Evolutionary conservation across 2,329 filamentous ascomycete genomes (phyloP).

Genomic region (Ilyonectria destructans): DNA sequence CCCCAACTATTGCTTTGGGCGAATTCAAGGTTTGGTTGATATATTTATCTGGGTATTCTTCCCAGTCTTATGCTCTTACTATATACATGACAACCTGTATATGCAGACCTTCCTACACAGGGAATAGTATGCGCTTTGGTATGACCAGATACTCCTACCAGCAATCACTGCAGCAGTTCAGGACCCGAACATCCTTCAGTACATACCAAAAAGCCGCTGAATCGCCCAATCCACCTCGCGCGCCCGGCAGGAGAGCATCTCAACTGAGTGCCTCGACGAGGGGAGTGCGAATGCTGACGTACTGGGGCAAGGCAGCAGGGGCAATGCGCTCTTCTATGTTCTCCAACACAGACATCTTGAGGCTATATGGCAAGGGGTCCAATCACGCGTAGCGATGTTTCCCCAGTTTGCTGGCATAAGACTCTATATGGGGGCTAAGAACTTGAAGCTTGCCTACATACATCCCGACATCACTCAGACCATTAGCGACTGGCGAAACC

Average conservation of each 20-base stretch:
- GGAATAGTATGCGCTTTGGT: neutral
- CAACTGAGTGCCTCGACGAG: slow-evolving; percentile 1
- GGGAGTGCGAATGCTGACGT: slow-evolving; percentile 8
- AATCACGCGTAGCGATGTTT: slow-evolving; percentile 3
- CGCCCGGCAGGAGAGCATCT: slow-evolving; percentile 15
- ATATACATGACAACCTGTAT: neutral
- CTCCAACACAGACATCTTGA: slow-evolving; percentile 14
- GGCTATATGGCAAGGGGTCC: slow-evolving; percentile 11
- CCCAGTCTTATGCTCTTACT: slow-evolving; percentile 5
- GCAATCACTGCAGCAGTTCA: slow-evolving; percentile 8
- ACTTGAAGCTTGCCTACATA: slow-evolving; percentile 8
- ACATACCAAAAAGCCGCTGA: slow-evolving; percentile 17
- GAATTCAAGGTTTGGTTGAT: slow-evolving; percentile 10
- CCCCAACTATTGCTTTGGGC: slow-evolving; percentile 16
- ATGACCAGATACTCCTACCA: slow-evolving; percentile 12
- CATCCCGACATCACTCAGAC: neutral
- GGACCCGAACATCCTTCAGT: slow-evolving; percentile 17
- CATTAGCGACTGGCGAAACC: neutral
- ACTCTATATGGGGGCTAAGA: slow-evolving; percentile 8
- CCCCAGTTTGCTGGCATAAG: slow-evolving; percentile 16
- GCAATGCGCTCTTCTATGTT: slow-evolving; percentile 14
- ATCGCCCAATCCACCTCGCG: slow-evolving; percentile 10
- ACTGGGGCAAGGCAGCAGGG: slow-evolving; percentile 8
- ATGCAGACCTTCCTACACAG: neutral
- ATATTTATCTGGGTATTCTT: slow-evolving; percentile 13